Evolutionary conservation across 805 yeast genomes (phyloP), one percentile per base, ranked within the genome.

Genomic region (Zygosaccharomyces siamensis): DNA sequence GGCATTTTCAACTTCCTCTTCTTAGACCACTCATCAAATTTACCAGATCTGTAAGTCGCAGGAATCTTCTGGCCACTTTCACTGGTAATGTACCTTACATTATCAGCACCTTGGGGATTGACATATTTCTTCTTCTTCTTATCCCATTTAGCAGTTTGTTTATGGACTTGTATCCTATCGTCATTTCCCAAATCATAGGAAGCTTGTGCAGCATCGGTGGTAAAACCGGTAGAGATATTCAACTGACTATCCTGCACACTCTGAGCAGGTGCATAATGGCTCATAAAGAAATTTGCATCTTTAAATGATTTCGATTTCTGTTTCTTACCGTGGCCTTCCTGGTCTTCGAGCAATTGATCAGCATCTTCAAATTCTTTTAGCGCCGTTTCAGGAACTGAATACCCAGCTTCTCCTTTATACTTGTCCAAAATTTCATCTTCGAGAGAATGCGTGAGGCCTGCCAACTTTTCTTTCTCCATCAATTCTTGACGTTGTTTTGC

Each of bases 31-130:
- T 83, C 84, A 47, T 90, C 98, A 62, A 81, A 93, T 56, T 88
- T 81, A 40, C 99, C 99, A 2, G 95, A 83, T 62, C 87, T 78
- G 71, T 83, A 89, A 11, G 93, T 77, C 1, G 99, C 98, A 5
- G 98, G 97, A 43, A 93, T 80, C 64, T 79, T 80, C 59, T 85
- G 89, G 6, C 99, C 99, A 67, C 88, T 84, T 67, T 93, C 99
- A 53, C 98, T 95, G 55, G 89, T 84, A 60, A 93, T 93, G 69
- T 76, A 92, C 70, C 88, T 90, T 69, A 84, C 79, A 42, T 68
- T 68, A 61, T 88, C 95, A 18, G 83, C 73, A 54, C 93, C 87
- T 60, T 79, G 83, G 16, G 87, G 75, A 65, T 87, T 87, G 62
- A 90, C 78, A 68, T 87, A 92, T 56, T 89, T 89, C 61, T 95